phyloP scores from a whole-genome alignment of 73 alveolate species.

The Paramecium octaurelia region DNA sequence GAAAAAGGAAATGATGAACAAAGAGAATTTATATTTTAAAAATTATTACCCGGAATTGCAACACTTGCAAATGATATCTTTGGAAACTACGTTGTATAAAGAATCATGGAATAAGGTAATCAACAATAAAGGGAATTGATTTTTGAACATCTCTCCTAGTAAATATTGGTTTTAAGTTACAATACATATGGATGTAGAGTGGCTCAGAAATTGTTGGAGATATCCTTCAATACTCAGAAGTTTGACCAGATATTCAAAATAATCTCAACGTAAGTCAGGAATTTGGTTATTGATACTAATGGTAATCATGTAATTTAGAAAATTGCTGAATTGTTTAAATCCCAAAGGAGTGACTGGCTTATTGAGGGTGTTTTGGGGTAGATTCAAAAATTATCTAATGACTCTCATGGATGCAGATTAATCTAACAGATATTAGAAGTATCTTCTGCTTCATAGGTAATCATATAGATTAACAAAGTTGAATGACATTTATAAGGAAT shows the following conservation, averaged over 20 bases:
- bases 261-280: background rate
- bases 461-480: background rate
- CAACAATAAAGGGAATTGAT: background rate
- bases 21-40: background rate
- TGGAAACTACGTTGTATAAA: background rate
- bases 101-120: background rate
- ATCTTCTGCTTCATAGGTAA: background rate
- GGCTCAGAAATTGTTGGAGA: background rate
- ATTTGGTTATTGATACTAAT: background rate
- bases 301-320: background rate
- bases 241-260: background rate
- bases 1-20: background rate
- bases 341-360: background rate
- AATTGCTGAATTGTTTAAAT: background rate
- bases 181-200: conserved; percentile 14
- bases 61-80: background rate
- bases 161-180: background rate
- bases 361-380: background rate
- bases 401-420: conserved; percentile 16
- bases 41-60: background rate
- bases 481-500: background rate
- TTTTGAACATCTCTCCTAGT: background rate
- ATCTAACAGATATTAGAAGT: background rate
- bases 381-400: background rate
- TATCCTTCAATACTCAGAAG: background rate